Evolutionary conservation across 495 filamentous ascomycete genomes (phyloP).

Genomic region (Hypomontagnella submonticulosa): DNA sequence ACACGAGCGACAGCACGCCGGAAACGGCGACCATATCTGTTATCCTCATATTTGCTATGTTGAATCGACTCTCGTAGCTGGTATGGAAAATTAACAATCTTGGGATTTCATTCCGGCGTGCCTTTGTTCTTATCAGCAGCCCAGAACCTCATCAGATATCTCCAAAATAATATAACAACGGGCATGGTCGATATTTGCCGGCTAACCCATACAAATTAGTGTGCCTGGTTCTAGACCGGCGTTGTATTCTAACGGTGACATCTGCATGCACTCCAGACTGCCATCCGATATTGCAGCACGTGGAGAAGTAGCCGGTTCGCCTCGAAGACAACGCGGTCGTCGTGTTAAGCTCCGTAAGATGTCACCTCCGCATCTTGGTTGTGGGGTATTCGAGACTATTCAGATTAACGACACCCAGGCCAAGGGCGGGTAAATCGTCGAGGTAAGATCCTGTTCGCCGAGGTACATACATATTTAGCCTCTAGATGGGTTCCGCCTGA

Average conservation of each 20-base stretch:
- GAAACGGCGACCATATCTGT: conserved; percentile 22
- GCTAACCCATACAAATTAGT: conserved; percentile 23
- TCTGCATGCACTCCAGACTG: conserved; percentile 17
- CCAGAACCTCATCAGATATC: not conserved
- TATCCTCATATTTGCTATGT: conserved; percentile 37
- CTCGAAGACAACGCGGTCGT: conserved; percentile 29
- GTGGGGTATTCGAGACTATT: conserved; percentile 33
- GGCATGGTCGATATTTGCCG: conserved; percentile 37
- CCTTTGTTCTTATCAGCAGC: conserved; percentile 22
- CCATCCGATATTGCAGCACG: conserved; percentile 23
- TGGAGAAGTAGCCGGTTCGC: conserved; percentile 29
- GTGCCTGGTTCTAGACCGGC: conserved; percentile 33
- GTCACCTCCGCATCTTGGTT: conserved; percentile 43
- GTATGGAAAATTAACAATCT: not conserved
- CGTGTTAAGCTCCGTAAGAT: conserved; percentile 35
- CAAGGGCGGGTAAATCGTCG: conserved; percentile 47
- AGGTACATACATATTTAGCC: conserved; percentile 40
- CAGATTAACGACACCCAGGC: conserved; percentile 37
- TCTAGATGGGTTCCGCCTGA: conserved; percentile 20
- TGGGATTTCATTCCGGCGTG: not conserved
- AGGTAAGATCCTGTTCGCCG: conserved; percentile 43
- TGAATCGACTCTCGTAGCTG: conserved; percentile 1
- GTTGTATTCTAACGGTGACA: conserved; percentile 29
- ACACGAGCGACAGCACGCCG: conserved; percentile 34
- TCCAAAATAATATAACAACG: conserved; percentile 10